phyloP scores from a whole-genome alignment of 2,329 filamentous ascomycete genomes.

The Fusarium robinianum region DNA sequence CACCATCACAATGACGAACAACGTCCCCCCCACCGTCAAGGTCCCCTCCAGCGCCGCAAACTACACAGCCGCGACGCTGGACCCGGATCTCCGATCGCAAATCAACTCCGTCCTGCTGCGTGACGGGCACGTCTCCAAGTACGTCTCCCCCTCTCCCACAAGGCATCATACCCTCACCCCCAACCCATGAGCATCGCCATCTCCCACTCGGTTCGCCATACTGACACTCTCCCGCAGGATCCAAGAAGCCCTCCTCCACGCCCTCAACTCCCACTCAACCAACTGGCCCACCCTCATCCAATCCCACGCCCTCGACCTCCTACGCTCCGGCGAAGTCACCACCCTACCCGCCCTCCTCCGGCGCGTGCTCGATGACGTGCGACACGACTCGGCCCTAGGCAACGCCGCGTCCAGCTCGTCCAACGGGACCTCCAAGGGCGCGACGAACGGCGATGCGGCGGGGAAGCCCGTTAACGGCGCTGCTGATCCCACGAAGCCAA shows the following conservation, averaged over 20 bases:
- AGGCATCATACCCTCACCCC: neutral
- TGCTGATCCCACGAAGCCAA: slow-evolving; percentile 35
- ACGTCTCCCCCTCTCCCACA: slow-evolving; percentile 26
- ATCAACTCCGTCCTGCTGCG: slow-evolving; percentile 63
- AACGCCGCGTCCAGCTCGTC: slow-evolving; percentile 36
- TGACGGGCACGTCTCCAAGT: slow-evolving; percentile 65
- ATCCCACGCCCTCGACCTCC: slow-evolving; percentile 61
- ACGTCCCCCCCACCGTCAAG: slow-evolving; percentile 59
- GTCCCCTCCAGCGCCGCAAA: slow-evolving; percentile 62
- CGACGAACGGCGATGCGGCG: slow-evolving; percentile 38
- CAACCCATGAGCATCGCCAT: too few species aligned
- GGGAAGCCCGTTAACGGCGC: slow-evolving; percentile 37
- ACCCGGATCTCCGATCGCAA: slow-evolving; percentile 64
- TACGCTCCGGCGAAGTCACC: slow-evolving; percentile 62
- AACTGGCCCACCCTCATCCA: slow-evolving; percentile 68
- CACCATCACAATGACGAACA: slow-evolving; percentile 48
- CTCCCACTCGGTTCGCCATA: too few species aligned
- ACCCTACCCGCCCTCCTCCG: slow-evolving; percentile 65
- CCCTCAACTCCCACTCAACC: slow-evolving; percentile 60
- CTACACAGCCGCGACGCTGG: slow-evolving; percentile 64
- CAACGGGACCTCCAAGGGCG: slow-evolving; percentile 39
- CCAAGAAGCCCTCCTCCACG: slow-evolving; percentile 66
- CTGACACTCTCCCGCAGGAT: slow-evolving; percentile 51
- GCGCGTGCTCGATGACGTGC: slow-evolving; percentile 65
- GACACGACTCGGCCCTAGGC: slow-evolving; percentile 49